A percentile compares a stretch with the other conserved stretches of the same genome.
phyloP scores from a whole-genome alignment of 768 basidiomycete species.

The Leucosporidium creatinivorum region DNA sequence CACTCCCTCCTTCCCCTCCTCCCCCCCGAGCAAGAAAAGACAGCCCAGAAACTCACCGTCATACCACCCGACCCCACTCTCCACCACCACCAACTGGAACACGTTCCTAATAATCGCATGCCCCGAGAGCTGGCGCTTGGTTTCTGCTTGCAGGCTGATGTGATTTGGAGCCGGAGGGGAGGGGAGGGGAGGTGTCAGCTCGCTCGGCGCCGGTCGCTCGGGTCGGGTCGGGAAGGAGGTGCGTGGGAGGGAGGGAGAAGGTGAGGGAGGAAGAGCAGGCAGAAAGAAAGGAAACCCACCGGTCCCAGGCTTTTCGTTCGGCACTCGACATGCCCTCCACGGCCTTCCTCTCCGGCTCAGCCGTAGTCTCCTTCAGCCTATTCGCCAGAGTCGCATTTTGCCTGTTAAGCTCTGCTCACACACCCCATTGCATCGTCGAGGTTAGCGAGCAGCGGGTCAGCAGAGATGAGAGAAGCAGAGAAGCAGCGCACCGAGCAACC shows the following conservation, averaged over 20 bases:
- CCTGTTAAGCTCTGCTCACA: not conserved
- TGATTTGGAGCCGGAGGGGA: too few relatives aligned
- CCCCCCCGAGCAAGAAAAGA: too few relatives aligned
- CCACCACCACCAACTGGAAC: not conserved
- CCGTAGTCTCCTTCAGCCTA: too few relatives aligned
- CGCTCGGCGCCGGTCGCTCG: not conserved
- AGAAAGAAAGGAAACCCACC: not conserved
- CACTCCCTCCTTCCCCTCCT: too few relatives aligned
- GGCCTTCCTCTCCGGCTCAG: too few relatives aligned
- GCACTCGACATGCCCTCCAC: too few relatives aligned
- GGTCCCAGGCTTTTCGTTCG: not conserved
- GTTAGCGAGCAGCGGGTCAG: not conserved
- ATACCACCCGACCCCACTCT: not conserved
- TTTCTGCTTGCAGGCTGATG: too few relatives aligned
- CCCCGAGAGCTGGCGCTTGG: not conserved
- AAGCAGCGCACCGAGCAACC: not conserved
- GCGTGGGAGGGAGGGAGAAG: not conserved
- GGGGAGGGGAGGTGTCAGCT: not conserved
- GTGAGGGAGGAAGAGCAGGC: not conserved
- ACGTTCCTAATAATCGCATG: not conserved
- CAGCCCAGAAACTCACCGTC: too few relatives aligned
- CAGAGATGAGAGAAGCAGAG: not conserved
- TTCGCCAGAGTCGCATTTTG: too few relatives aligned
- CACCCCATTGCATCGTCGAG: too few relatives aligned
- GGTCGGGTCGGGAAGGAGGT: not conserved